Percentiles rank a stretch among this genome's conserved stretches.
These are phyloP conservation scores for Vaccinium vitisidaea DNA, from an alignment of 148 eudicot species.

Conservation along the genomic window DNA sequence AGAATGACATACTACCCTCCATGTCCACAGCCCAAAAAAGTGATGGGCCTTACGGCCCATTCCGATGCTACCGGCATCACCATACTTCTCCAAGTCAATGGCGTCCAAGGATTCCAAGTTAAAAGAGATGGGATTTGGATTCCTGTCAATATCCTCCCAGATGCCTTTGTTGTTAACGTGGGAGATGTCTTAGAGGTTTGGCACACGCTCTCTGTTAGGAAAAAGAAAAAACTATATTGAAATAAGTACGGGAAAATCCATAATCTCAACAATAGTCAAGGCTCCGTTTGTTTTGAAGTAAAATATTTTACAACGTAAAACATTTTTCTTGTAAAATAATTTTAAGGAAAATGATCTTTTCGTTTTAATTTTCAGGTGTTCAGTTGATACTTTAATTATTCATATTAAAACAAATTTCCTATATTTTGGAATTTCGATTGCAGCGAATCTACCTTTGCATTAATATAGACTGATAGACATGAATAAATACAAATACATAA, in stretches of 20 bases:
- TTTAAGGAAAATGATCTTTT: too few species aligned
- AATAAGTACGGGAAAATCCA: background rate
- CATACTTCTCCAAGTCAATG: slow-evolving; percentile 22
- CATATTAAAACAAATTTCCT: too few species aligned
- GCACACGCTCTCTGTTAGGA: background rate
- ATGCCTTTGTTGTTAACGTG: slow-evolving; percentile 21
- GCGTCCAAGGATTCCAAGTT: slow-evolving; percentile 19
- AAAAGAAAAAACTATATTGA: background rate
- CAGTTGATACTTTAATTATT: too few species aligned
- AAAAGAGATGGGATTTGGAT: slow-evolving; percentile 26
- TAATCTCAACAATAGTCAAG: background rate
- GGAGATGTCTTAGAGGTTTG: slow-evolving; percentile 26
- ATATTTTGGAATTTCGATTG: too few species aligned
- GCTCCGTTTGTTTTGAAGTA: too few species aligned
- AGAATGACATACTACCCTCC: slow-evolving; percentile 28
- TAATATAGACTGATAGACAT: too few species aligned
- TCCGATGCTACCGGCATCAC: slow-evolving; percentile 17
- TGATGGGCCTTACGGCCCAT: slow-evolving; percentile 20
- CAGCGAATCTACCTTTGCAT: too few species aligned
- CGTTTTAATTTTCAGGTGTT: too few species aligned
- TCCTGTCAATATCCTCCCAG: slow-evolving; percentile 12
- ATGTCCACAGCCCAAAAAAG: slow-evolving; percentile 4
- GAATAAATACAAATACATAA: too few species aligned
- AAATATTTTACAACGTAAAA: too few species aligned
- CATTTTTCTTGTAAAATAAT: too few species aligned